phyloP scores from a whole-genome alignment of 805 yeast genomes.

The Wickerhamiella azyma region DNA sequence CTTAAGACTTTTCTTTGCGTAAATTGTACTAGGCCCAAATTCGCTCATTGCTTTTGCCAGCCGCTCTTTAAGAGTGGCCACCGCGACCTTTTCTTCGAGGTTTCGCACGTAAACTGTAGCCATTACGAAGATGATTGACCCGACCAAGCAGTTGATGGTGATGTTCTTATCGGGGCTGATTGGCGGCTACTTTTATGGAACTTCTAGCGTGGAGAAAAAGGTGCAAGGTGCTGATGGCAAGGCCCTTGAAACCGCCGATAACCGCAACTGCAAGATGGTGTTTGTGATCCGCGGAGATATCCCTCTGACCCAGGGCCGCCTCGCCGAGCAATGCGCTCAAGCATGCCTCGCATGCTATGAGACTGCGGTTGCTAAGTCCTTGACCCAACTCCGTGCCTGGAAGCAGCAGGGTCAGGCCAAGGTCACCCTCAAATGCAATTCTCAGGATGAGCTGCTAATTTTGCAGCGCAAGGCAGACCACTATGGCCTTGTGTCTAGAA shows the following conservation, averaged over 20 bases:
- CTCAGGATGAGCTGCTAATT: conserved; percentile 57
- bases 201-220: conserved; percentile 5
- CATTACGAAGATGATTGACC: conserved; percentile 28
- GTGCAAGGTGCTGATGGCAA: background rate
- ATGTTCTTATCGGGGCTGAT: conserved; percentile 8
- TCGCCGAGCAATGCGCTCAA: conserved; percentile 95
- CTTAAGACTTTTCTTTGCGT: conserved; percentile 46
- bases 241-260: background rate
- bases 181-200: conserved; percentile 9
- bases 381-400: conserved; percentile 63
- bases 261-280: conserved; percentile 41
- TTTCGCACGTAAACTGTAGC: conserved; percentile 47
- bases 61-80: conserved; percentile 34
- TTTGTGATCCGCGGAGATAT: conserved; percentile 77
- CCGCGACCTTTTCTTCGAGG: conserved; percentile 53
- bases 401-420: conserved; percentile 80
- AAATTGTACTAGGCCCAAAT: conserved; percentile 38
- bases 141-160: conserved; percentile 17
- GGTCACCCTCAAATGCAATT: conserved; percentile 52
- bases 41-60: conserved; percentile 32
- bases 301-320: conserved; percentile 87
- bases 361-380: conserved; percentile 40
- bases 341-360: conserved; percentile 90
- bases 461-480: conserved; percentile 72
- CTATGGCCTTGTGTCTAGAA: conserved; percentile 60